Base-by-base conservation (phyloP, 2,329 filamentous ascomycete genomes). In the Colletotrichum liaoningense region DNA sequence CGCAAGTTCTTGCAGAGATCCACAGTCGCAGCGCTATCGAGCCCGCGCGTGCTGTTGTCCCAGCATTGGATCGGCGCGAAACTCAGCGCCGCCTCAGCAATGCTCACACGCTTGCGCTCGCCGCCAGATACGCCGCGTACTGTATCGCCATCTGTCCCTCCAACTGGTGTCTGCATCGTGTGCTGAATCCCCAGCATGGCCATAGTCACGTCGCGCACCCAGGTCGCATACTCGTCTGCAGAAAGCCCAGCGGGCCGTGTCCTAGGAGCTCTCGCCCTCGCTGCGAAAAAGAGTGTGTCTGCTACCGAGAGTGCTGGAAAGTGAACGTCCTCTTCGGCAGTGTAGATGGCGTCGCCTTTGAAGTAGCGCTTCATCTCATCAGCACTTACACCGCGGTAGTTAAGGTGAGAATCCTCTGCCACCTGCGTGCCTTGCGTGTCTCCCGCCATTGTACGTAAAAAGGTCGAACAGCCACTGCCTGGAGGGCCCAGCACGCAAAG, bases 151-250 rank as follows among this genome's bases (percentile, higher is more conserved):
- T 84, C 88, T 71, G 93, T 91, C 73, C 93, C 90, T 9, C 93
- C 93, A 12, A 94, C 91, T 74, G 90, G 90, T 0, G 92, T 94
- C n/a, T 89, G 85, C 55, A 92, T 82, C 0, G 92, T 93, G 76
- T 94, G 92, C 65, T 90, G 88, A 28, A 94, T 93, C 84, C 92
- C 93, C 76, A 94, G 93, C 0, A 95, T 94, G 78, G 91, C 92
- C 80, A 95, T 83, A 58, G 95, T 83, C 0, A 93, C 91, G 67
- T 92, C 88, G 22, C 93, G 89, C 69, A 95, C 92, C n/a, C 60
- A 60, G n/a, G 42, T 28, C 1, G 86, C 84, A 75, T 84, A 89
- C 67, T 82, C 78, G n/a, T 82, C 73, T 30, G 80, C 78, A 24
- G 78, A 81, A 8, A 86, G 83, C 30, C 86, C 87, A 19, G 84